Evolutionary conservation across 148 eudicot genomes (phyloP), one percentile per base, ranked within the genome.

Genomic region (Bassia scoparia): DNA sequence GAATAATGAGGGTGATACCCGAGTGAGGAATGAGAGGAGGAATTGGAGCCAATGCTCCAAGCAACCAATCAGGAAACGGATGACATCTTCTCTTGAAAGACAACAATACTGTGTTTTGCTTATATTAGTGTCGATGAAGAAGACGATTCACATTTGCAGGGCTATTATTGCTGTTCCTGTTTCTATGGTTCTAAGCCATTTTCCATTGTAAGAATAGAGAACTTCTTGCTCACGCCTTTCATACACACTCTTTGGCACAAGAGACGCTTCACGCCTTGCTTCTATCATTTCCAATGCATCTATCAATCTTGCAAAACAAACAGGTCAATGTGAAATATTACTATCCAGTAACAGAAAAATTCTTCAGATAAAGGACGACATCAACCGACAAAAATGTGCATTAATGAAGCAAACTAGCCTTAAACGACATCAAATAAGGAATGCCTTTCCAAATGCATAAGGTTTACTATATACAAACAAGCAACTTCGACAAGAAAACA

Each of bases 231-330:
- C 79, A 91, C 86, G 34, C 96, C 90, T 80, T 84, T 88, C 97
- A 94, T 18, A 79, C 43, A 77, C 74, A 55, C 97, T 84, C 79
- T 94, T 91, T 13, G 93, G 90, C 55, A 95, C 92, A 44, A 95
- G 71, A 95, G 90, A 69, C 97, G 91, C 84, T 80, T 88, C 67
- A 89, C 98, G 2, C 98, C 98, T 66, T 89, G 93, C 86, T 91
- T 95, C 96, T n/a, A 95, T 91, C 85, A 95, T 88, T 84, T 91
- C 97, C 69, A 95, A 66, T 7, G 97, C 98, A 77, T 95, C 98
- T 89, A 95, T 88, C 86, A 95, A 84, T 81, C 98, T 94, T 79
- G 76, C 46, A 79, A 38, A 73, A 9, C 7, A 53, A 23, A 26
- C 13, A 59, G 27, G 29, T 74, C 35, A 18, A 64, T 68, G n/a